These are phyloP conservation scores for Nannizzia gypsea DNA, from an alignment of 2,329 filamentous ascomycete species.

Conservation along the genomic window DNA sequence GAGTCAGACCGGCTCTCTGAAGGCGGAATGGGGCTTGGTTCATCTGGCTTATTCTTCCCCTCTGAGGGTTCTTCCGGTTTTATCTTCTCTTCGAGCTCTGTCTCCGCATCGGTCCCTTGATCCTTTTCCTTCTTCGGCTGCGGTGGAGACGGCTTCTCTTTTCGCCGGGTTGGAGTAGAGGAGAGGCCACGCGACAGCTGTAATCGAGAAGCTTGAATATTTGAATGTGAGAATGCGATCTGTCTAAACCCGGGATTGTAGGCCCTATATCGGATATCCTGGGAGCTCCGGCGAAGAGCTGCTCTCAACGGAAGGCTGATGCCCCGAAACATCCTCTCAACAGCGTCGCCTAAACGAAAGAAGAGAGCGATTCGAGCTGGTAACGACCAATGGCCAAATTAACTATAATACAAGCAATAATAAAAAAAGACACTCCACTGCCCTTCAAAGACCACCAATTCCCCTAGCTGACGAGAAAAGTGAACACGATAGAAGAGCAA, in stretches of 20 bases:
- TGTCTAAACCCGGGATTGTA: constrained; percentile 24
- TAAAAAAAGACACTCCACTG: not conserved
- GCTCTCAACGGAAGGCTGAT: constrained; percentile 55
- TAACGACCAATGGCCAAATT: not conserved
- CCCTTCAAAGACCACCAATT: not conserved
- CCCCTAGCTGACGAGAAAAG: not conserved
- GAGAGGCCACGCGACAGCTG: constrained; percentile 32
- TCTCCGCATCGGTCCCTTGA: constrained; percentile 33
- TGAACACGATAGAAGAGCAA: not conserved
- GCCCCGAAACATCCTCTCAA: constrained; percentile 48
- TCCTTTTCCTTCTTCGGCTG: constrained; percentile 32
- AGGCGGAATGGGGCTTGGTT: constrained; percentile 32
- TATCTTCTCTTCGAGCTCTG: constrained; percentile 22
- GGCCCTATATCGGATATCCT: constrained; percentile 27
- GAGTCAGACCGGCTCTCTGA: constrained; percentile 22
- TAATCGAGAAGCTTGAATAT: constrained; percentile 8
- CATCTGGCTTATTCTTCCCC: constrained; percentile 38
- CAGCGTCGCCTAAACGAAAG: not conserved
- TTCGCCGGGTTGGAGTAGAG: constrained; percentile 39
- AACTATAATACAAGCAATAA: constrained; percentile 4
- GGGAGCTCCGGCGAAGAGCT: constrained; percentile 43
- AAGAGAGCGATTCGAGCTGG: not conserved
- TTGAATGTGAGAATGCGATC: constrained; percentile 18
- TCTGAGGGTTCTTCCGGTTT: constrained; percentile 24
- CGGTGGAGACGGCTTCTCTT: constrained; percentile 43